Percentiles rank a stretch among this genome's conserved stretches.
Evolutionary conservation across 805 yeast species (phyloP).

Genomic region (Ogataea dorogensis): DNA sequence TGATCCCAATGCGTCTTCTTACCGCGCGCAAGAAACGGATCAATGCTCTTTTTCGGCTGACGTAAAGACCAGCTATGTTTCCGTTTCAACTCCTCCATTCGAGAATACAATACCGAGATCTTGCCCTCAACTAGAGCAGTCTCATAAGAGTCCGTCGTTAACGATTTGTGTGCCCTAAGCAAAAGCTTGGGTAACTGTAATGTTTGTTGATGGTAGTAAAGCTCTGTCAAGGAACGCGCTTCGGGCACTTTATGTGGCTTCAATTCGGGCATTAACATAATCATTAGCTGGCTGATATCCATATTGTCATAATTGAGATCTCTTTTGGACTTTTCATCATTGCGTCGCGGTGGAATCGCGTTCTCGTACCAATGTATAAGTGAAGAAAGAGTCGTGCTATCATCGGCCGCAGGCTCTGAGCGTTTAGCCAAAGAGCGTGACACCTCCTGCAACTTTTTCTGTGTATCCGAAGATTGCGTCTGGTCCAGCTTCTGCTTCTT

Average conservation of each 20-base stretch:
- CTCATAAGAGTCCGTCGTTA: slow-evolving; percentile 83
- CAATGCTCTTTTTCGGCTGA: slow-evolving; percentile 71
- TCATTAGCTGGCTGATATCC: slow-evolving; percentile 44
- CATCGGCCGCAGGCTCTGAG: slow-evolving; percentile 20
- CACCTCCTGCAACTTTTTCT: slow-evolving; percentile 4
- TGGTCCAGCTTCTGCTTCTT: slow-evolving; percentile 16
- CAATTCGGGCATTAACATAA: slow-evolving; percentile 47
- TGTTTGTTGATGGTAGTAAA: slow-evolving; percentile 84
- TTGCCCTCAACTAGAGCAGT: slow-evolving; percentile 86
- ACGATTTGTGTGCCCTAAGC: slow-evolving; percentile 81
- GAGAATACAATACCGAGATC: slow-evolving; percentile 80
- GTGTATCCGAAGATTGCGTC: not conserved
- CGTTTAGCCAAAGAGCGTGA: slow-evolving; percentile 14
- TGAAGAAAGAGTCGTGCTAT: slow-evolving; percentile 30
- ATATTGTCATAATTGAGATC: slow-evolving; percentile 37
- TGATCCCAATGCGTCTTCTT: slow-evolving; percentile 68
- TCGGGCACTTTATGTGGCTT: slow-evolving; percentile 55
- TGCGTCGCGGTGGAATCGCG: slow-evolving; percentile 24
- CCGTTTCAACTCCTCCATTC: slow-evolving; percentile 89
- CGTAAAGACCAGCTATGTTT: slow-evolving; percentile 88
- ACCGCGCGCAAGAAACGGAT: slow-evolving; percentile 51
- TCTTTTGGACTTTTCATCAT: slow-evolving; percentile 29
- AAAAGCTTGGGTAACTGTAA: slow-evolving; percentile 78
- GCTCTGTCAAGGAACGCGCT: slow-evolving; percentile 73
- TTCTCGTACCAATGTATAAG: slow-evolving; percentile 30